A percentile compares a stretch with the other conserved stretches of the same genome.
phyloP scores from a whole-genome alignment of 2,329 filamentous ascomycete genomes.

The Phyllosticta citriasiana region DNA sequence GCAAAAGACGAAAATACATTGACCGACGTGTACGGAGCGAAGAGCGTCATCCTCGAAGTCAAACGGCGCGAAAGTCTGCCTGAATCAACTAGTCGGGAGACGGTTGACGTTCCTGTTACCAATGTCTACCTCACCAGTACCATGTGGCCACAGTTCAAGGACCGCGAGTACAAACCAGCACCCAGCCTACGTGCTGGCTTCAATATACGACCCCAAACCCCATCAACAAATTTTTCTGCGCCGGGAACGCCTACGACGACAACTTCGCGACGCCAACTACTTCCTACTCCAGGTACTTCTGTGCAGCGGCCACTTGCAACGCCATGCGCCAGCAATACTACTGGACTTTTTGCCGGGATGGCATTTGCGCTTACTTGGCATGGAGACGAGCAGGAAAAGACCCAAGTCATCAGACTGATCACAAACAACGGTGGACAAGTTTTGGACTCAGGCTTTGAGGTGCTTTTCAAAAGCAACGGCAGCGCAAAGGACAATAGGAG shows the following conservation, averaged over 20 bases:
- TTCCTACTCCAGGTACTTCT: constrained; percentile 10
- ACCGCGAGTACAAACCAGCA: constrained; percentile 24
- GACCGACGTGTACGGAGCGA: constrained; percentile 33
- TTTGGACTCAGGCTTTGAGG: constrained; percentile 66
- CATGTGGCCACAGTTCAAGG: constrained; percentile 33
- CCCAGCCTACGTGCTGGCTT: not conserved
- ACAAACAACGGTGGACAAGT: constrained; percentile 61
- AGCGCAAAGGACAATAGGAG: constrained; percentile 14
- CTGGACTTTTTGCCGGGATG: constrained; percentile 65
- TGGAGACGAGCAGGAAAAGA: constrained; percentile 42
- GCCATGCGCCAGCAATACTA: constrained; percentile 18
- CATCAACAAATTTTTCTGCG: constrained; percentile 5
- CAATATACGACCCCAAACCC: constrained; percentile 5
- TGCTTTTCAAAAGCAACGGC: constrained; percentile 56
- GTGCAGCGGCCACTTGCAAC: constrained; percentile 21
- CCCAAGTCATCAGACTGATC: constrained; percentile 53
- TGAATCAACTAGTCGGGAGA: constrained; percentile 12
- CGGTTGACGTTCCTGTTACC: constrained; percentile 30
- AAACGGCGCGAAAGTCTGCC: constrained; percentile 32
- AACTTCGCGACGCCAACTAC: constrained; percentile 29
- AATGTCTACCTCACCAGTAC: constrained; percentile 35
- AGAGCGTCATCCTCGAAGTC: constrained; percentile 29
- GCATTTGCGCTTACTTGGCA: constrained; percentile 74
- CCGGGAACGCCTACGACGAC: constrained; percentile 37
- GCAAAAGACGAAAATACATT: constrained; percentile 22